These are phyloP conservation scores for Forsythia viridissima DNA, from an alignment of 257 asterid genomes.

Conservation along the genomic window DNA sequence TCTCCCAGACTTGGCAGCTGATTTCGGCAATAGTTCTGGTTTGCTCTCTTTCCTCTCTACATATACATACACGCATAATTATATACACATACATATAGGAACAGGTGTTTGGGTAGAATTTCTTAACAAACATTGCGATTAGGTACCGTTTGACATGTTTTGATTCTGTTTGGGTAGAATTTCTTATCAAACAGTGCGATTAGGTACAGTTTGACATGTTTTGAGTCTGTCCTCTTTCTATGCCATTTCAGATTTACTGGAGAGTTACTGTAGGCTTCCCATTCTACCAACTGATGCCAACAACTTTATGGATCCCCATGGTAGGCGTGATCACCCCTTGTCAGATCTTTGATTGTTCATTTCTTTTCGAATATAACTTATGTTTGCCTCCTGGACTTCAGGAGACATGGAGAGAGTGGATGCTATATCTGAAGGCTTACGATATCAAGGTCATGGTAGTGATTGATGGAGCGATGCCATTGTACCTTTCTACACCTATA, in stretches of 20 bases:
- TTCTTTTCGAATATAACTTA: constrained; percentile 16
- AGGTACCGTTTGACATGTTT: background rate
- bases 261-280: constrained; percentile 60
- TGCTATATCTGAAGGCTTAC: constrained; percentile 51
- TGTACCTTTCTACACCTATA: constrained; percentile 27
- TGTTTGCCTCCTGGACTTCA: constrained; percentile 29
- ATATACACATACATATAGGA: background rate
- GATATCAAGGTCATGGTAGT: constrained; percentile 49
- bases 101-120: background rate
- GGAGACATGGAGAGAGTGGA: constrained; percentile 61
- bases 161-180: constrained; percentile 4
- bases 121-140: background rate
- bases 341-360: background rate
- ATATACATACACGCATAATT: background rate
- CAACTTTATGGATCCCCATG: constrained; percentile 61
- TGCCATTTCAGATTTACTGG: constrained; percentile 59
- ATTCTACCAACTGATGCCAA: constrained; percentile 49
- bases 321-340: constrained; percentile 38
- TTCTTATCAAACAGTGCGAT: background rate
- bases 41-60: constrained; percentile 38
- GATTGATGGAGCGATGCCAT: constrained; percentile 39
- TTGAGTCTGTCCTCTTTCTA: constrained; percentile 14
- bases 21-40: constrained; percentile 59
- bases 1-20: constrained; percentile 56
- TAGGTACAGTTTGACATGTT: background rate